Evolutionary conservation across 257 asterid species (phyloP), one percentile per base, ranked within the genome.

Genomic region (Apocynum venetum): DNA sequence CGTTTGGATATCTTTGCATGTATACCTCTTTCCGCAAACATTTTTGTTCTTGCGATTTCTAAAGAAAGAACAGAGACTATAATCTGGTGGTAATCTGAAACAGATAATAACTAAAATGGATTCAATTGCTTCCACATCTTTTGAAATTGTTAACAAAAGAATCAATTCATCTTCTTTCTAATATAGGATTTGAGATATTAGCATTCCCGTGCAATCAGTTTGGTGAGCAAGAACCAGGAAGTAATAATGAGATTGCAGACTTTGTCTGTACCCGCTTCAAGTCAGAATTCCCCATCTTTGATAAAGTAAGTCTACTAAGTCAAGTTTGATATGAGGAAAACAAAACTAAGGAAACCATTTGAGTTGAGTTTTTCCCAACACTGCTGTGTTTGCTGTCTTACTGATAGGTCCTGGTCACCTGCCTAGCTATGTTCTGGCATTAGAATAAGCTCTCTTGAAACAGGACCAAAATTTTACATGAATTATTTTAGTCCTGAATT

Each of bases 181-280:
- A 52, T 38, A 38, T 36, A 93, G 98, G 97, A 40, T 86, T 93
- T 55, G 97, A 91, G 87, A 85, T 93, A 71, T 84, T 91, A 36
- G 98, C 97, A 61, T 93, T 93, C 65, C 97, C 97, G 0, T 90
- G 98, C 89, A 93, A 93, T 82, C 97, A 93, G 78, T 93, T 93
- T 85, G 98, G 89, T 0, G 89, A 81, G 67, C 95, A 93, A 81
- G 98, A 91, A 78, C 97, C 96, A 4, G 96, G 95, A 79, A 91
- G 81, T 82, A 89, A 83, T 35, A 87, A 87, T 59, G 88, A 91
- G 74, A 91, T 93, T 55, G 71, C 83, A 35, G 88, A 93, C 77
- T 93, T 89, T 17, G 95, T 89, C 55, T 93, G 97, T 84, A 89
- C 91, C 70, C 83, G 87, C 59, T 91, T 91, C 85, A 89, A 89